Evolutionary conservation across 306 rosid genomes (phyloP).

Genomic region (Rubus idaeus): DNA sequence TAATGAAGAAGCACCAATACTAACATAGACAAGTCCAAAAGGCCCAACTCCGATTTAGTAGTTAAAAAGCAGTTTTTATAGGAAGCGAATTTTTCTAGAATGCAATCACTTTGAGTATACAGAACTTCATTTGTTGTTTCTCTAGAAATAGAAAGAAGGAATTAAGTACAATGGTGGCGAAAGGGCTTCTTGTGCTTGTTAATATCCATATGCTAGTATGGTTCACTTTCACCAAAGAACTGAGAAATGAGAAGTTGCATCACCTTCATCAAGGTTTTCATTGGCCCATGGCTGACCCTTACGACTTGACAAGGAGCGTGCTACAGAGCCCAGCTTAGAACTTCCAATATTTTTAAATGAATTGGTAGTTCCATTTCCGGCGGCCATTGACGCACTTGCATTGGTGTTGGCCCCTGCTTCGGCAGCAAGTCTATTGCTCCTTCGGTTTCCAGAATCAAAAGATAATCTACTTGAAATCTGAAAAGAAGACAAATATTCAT

Average conservation of each 20-base stretch:
- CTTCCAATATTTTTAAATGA: constrained; percentile 83
- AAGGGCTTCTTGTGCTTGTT: neutral
- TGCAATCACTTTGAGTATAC: neutral
- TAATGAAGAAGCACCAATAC: neutral
- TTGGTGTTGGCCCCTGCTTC: constrained; percentile 66
- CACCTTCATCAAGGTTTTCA: constrained; percentile 88
- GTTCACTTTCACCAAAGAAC: constrained; percentile 1
- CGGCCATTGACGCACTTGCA: constrained; percentile 48
- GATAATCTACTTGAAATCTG: constrained; percentile 92
- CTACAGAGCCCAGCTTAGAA: constrained; percentile 68
- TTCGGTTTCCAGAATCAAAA: constrained; percentile 91
- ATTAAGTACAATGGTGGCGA: neutral
- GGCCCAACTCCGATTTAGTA: neutral
- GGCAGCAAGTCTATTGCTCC: constrained; percentile 80
- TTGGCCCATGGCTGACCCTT: constrained; percentile 85
- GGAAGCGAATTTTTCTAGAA: neutral
- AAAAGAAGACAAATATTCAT: constrained; percentile 5
- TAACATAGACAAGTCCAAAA: neutral
- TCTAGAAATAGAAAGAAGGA: neutral
- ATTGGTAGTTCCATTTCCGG: constrained; percentile 76
- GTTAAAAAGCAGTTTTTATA: neutral
- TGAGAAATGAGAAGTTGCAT: constrained; percentile 13
- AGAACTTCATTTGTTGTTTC: neutral
- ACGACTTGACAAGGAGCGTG: constrained; percentile 68
- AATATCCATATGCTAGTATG: neutral